These are phyloP conservation scores for Zygosaccharomyces bailii DNA, from an alignment of 805 yeast species.

Conservation along the genomic window DNA sequence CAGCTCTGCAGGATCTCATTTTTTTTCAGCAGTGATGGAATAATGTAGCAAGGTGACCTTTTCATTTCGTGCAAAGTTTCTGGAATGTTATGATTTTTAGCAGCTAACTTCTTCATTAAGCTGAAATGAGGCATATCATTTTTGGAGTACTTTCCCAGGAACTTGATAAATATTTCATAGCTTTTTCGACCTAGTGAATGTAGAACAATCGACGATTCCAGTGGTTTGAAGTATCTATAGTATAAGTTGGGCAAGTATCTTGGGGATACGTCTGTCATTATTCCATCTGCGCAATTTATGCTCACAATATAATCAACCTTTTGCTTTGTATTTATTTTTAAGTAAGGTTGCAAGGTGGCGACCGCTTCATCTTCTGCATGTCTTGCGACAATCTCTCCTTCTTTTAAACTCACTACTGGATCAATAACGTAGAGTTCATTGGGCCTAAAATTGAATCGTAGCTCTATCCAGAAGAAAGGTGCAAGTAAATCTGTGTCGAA, in stretches of 20 bases:
- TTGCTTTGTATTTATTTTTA: conserved; percentile 14
- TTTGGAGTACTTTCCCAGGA: conserved; percentile 5
- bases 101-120: conserved; percentile 11
- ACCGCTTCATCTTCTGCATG: conserved; percentile 12
- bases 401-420: conserved; percentile 24
- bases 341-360: conserved; percentile 13
- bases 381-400: conserved; percentile 17
- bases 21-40: conserved; percentile 14
- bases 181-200: conserved; percentile 14
- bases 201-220: conserved; percentile 1
- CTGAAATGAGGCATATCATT: background rate
- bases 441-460: conserved; percentile 7
- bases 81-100: conserved; percentile 19
- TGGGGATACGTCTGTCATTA: conserved; percentile 24
- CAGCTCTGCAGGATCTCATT: conserved; percentile 12
- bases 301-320: conserved; percentile 19
- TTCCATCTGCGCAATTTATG: conserved; percentile 11
- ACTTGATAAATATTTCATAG: conserved; percentile 7
- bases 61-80: conserved; percentile 14
- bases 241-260: conserved; percentile 22
- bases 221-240: conserved; percentile 19
- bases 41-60: conserved; percentile 21
- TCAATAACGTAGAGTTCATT: conserved; percentile 22
- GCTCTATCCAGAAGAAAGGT: conserved; percentile 32
- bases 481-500: conserved; percentile 28